phyloP scores from a whole-genome alignment of 1,284 basidiomycete species.

The Tylopilus sp. region DNA sequence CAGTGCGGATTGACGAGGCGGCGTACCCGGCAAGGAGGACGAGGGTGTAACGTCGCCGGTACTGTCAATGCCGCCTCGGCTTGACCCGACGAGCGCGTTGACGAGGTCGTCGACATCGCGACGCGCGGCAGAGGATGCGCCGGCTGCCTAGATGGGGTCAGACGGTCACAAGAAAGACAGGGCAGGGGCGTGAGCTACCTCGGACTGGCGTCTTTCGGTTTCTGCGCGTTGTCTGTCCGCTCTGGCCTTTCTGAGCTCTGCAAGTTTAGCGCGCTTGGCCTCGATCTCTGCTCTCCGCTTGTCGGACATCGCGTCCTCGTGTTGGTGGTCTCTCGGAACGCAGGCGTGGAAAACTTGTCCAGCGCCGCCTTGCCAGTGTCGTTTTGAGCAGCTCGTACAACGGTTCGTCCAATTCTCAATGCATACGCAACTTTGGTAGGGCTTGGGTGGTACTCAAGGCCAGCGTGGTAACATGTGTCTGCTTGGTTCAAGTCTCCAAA shows the following conservation, averaged over 20 bases:
- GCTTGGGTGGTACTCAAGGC: no score
- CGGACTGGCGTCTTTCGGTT: slow-evolving; percentile 48
- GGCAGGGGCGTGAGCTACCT: slow-evolving; percentile 33
- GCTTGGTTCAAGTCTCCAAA: no score
- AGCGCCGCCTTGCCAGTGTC: no score
- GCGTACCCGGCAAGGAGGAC: slow-evolving; percentile 72
- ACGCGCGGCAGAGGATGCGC: slow-evolving; percentile 38
- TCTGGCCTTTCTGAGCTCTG: slow-evolving; percentile 72
- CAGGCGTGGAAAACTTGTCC: slow-evolving; percentile 21
- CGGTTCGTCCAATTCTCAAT: no score
- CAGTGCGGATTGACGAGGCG: slow-evolving; percentile 43
- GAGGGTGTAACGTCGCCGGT: slow-evolving; percentile 55
- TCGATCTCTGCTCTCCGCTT: slow-evolving; percentile 81
- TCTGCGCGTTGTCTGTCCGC: slow-evolving; percentile 64
- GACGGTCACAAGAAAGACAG: not conserved
- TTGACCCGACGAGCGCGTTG: slow-evolving; percentile 47
- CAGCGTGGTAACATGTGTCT: no score
- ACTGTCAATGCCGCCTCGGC: slow-evolving; percentile 42
- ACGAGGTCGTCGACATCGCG: slow-evolving; percentile 71
- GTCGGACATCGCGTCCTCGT: slow-evolving; percentile 39
- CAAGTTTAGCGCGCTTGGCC: slow-evolving; percentile 86
- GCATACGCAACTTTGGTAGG: no score
- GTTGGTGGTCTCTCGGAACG: not conserved
- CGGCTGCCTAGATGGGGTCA: slow-evolving; percentile 21
- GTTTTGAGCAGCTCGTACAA: no score